A percentile compares a stretch with the other conserved stretches of the same genome.
These are phyloP conservation scores for Globisporangium viniferum DNA, from an alignment of 352 stramenopile species.

Conservation along the genomic window DNA sequence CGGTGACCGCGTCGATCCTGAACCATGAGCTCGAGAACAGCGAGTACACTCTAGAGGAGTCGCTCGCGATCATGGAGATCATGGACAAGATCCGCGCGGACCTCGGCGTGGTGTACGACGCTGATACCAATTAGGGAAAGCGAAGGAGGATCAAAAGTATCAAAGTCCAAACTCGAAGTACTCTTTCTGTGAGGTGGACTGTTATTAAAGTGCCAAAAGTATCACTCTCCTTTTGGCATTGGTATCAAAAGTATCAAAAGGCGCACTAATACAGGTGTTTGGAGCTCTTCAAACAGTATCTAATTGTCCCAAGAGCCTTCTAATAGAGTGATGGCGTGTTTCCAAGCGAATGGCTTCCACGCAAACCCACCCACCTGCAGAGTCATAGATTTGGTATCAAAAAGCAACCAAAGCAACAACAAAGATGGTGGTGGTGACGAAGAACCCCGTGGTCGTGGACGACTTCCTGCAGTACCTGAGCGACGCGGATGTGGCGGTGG, in stretches of 20 bases:
- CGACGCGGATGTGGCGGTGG: constrained; percentile 83
- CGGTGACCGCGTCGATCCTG: constrained; percentile 59
- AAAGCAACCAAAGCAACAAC: not conserved
- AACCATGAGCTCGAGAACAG: constrained; percentile 37
- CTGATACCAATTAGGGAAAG: constrained; percentile 22
- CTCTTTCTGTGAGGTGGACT: not conserved
- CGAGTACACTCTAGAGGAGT: constrained; percentile 63
- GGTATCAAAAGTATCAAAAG: not conserved
- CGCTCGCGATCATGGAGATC: constrained; percentile 54
- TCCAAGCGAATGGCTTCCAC: not conserved
- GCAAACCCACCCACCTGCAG: constrained; percentile 66
- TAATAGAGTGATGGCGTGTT: not conserved
- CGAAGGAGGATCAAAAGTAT: not conserved
- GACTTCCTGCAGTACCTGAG: constrained; percentile 74
- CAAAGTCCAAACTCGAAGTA: not conserved
- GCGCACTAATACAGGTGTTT: not conserved
- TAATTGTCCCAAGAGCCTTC: not conserved
- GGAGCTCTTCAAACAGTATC: not conserved
- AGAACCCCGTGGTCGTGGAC: constrained; percentile 44
- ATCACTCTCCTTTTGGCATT: not conserved
- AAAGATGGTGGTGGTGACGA: constrained; percentile 5
- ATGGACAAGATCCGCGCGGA: constrained; percentile 71
- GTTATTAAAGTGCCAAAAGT: not conserved
- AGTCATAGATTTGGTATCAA: not conserved
- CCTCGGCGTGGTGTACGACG: constrained; percentile 56